A percentile compares a stretch with the other conserved stretches of the same genome.
These are phyloP conservation scores for Petunia hybrid DNA, from an alignment of 305 asterid species.

Conservation along the genomic window DNA sequence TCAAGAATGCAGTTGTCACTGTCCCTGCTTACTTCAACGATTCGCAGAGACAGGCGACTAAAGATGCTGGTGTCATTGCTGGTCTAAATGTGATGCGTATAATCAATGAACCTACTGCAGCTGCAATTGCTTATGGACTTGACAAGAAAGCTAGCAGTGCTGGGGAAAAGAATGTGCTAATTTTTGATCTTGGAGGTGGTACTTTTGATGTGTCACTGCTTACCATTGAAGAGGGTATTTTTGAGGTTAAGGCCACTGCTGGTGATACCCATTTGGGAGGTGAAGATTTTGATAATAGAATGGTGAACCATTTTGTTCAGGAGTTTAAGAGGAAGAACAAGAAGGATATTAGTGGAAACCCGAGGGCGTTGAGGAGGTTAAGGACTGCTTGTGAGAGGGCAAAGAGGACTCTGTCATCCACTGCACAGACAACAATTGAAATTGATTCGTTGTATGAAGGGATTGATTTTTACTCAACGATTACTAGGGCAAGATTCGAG, in stretches of 20 bases:
- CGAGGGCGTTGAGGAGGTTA: conserved; percentile 35
- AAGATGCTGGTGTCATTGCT: conserved; percentile 40
- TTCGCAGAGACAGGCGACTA: conserved; percentile 40
- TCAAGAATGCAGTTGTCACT: conserved; percentile 39
- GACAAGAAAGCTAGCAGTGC: conserved; percentile 34
- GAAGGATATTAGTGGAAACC: conserved; percentile 41
- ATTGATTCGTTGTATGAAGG: conserved; percentile 36
- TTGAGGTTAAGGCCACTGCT: conserved; percentile 41
- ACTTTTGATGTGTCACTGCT: conserved; percentile 40
- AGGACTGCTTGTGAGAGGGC: conserved; percentile 42
- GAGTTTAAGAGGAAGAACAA: conserved; percentile 39
- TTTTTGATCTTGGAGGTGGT: conserved; percentile 38
- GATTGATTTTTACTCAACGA: conserved; percentile 35
- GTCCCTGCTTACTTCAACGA: conserved; percentile 42
- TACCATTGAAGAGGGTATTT: conserved; percentile 38
- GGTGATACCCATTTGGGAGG: conserved; percentile 41
- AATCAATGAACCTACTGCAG: conserved; percentile 39
- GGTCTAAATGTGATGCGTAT: conserved; percentile 41
- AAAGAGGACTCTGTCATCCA: conserved; percentile 36
- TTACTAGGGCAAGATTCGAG: conserved; percentile 36
- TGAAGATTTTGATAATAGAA: conserved; percentile 37
- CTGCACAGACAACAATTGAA: conserved; percentile 34
- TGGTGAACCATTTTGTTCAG: conserved; percentile 38
- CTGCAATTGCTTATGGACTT: conserved; percentile 41
- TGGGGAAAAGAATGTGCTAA: conserved; percentile 40